Base-by-base conservation (phyloP, 116 monocot genomes). In the Papilionanthe hybrid region DNA sequence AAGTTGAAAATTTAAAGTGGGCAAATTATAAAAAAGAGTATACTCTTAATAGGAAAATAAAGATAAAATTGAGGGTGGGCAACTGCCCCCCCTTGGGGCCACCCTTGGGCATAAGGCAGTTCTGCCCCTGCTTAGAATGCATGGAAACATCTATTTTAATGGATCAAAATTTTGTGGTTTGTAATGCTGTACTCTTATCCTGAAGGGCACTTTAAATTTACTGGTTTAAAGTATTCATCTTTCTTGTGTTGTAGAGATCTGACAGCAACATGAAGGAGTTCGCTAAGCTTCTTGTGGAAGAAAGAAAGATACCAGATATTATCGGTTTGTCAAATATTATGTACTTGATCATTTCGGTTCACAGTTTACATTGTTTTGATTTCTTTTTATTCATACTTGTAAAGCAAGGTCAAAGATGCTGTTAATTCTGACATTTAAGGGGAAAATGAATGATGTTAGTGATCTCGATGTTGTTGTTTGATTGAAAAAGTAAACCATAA, bases 271-370 rank as follows among this genome's bases (percentile, higher is more conserved):
- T 97, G 17, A 77, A 81, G 74, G 96, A 91, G 69, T 72, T 97
- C 66, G 96, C 96, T 23, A 89, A 75, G 79, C 77, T 86, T 68
- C 82, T 94, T 18, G 49, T 77, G 86, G 91, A 94, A 75, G 57
- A 77, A 55, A 88, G 71, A 20, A 82, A 56, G 80, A 72, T 92
- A 48, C 96, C 96, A 13, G 94, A 97, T 81, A 91, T 97, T 45
- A 90, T 97, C 84, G 96, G 96, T 97, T 57, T 5, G 30, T 9
- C 44, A 58, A 72, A 44, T 20, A 20, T 7, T 69, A 5, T 69
- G 37, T 73, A 15, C 1, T 73, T 44, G 73, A 73, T 73, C 7
- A 73, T 73, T 73, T 73, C 7, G 44, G 27, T 29, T 69, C 69
- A 69, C 15, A 6, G 18, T 13, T 69, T 15, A 0, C 22, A 69